A percentile compares a stretch with the other conserved stretches of the same genome.
Conservation (phyloP, 1,284 basidiomycete genomes). For the Gymnopus androsaceus region DNA sequence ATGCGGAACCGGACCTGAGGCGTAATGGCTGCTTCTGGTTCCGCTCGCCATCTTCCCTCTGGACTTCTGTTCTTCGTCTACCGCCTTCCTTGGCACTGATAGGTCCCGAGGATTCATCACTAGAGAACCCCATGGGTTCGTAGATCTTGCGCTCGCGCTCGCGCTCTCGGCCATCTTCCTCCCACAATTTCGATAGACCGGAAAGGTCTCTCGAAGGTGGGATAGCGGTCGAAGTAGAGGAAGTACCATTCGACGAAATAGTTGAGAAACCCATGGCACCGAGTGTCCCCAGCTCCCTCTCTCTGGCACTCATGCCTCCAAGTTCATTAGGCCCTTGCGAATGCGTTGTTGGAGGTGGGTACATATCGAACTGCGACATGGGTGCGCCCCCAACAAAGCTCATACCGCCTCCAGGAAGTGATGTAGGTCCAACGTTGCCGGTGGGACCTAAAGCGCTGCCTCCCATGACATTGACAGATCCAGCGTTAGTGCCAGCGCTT, state of each 20-base stretch:
- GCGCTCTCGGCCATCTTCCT: constrained; percentile 43
- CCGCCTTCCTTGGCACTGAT: constrained; percentile 34
- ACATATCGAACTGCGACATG: not conserved
- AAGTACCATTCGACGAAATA: not conserved
- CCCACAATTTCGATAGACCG: constrained; percentile 27
- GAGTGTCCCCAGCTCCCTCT: constrained; percentile 35
- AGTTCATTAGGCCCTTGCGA: not conserved
- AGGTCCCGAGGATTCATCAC: constrained; percentile 10
- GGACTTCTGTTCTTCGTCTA: constrained; percentile 42
- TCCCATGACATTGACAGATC: constrained; percentile 15
- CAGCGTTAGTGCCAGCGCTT: constrained; percentile 24
- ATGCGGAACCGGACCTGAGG: constrained; percentile 40
- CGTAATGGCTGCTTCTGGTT: constrained; percentile 43
- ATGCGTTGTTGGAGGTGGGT: not conserved
- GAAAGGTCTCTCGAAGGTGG: not conserved
- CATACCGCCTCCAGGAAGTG: no score
- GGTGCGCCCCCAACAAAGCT: no score
- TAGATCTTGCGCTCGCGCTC: constrained; percentile 35
- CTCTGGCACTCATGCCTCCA: constrained; percentile 31
- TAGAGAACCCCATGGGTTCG: constrained; percentile 36
- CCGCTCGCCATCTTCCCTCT: constrained; percentile 30
- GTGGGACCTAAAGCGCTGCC: no score
- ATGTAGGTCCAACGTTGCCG: no score
- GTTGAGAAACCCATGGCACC: constrained; percentile 26
- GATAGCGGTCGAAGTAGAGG: not conserved